These are phyloP conservation scores for Tilletia horrida DNA, from an alignment of 1,284 basidiomycete genomes.

Conservation along the genomic window DNA sequence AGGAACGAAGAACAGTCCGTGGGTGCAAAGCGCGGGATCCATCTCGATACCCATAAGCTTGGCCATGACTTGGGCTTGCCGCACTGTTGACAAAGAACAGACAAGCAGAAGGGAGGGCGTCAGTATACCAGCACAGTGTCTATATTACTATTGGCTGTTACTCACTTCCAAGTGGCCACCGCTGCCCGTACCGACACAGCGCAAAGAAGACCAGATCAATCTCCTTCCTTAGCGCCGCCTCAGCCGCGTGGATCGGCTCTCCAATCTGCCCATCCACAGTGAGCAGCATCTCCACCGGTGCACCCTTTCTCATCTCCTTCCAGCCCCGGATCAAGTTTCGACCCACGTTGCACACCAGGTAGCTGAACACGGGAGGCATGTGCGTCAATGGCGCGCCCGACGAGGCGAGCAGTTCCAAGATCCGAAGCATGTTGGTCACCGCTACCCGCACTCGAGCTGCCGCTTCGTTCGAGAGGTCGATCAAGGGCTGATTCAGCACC, in stretches of 20 bases:
- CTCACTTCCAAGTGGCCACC: constrained; percentile 24
- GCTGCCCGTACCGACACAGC: constrained; percentile 22
- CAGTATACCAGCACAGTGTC: too few species aligned
- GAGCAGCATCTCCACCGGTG: constrained; percentile 1
- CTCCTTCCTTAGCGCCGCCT: constrained; percentile 18
- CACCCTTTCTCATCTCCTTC: constrained; percentile 16
- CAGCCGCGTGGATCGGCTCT: constrained; percentile 9
- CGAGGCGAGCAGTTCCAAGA: constrained; percentile 2
- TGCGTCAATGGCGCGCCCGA: background rate
- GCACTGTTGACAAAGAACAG: background rate
- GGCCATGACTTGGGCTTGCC: constrained; percentile 14
- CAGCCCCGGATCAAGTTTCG: constrained; percentile 1
- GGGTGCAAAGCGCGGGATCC: constrained; percentile 1
- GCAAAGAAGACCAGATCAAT: constrained; percentile 23
- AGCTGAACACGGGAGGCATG: constrained; percentile 17
- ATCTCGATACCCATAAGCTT: constrained; percentile 14
- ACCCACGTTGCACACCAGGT: constrained; percentile 15
- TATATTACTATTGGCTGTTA: too few species aligned
- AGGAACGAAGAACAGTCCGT: constrained; percentile 11
- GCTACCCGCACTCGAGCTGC: background rate
- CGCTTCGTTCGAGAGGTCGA: background rate
- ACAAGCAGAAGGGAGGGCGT: too few species aligned
- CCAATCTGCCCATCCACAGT: background rate
- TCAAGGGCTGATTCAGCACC: constrained; percentile 12
- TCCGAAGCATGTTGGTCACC: constrained; percentile 1